Percentiles rank a stretch among this genome's conserved stretches.
Conservation (phyloP, 352 stramenopile species). For the Pythium apleroticum region DNA sequence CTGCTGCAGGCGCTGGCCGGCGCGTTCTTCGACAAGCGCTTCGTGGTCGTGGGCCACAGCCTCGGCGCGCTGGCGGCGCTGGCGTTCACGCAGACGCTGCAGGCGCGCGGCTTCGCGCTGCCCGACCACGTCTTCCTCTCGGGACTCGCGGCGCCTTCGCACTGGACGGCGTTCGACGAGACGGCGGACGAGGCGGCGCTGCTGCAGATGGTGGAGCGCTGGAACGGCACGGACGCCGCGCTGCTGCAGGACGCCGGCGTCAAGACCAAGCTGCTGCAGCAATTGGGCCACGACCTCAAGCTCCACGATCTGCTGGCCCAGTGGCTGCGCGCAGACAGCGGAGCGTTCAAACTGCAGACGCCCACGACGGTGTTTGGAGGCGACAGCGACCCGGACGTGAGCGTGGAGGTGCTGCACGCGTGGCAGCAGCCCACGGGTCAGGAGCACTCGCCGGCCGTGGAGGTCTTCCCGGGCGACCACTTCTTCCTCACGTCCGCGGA, state of each 20-base stretch:
- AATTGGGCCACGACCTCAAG: constrained; percentile 43
- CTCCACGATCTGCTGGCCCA: constrained; percentile 54
- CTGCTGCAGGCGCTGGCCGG: constrained; percentile 33
- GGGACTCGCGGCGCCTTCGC: constrained; percentile 34
- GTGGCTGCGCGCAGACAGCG: constrained; percentile 30
- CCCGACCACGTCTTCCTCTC: constrained; percentile 67
- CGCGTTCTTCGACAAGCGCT: constrained; percentile 76
- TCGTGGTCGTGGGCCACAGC: constrained; percentile 67
- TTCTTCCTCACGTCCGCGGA: constrained; percentile 48
- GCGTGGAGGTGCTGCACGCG: constrained; percentile 32
- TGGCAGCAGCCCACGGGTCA: constrained; percentile 33
- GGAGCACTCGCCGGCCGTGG: constrained; percentile 30
- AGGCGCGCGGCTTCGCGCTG: constrained; percentile 43
- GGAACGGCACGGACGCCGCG: constrained; percentile 58
- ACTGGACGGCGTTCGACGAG: constrained; percentile 40
- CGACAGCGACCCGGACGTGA: constrained; percentile 38
- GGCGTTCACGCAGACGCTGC: constrained; percentile 48
- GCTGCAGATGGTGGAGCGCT: constrained; percentile 46
- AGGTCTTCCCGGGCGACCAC: constrained; percentile 57
- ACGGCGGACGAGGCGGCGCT: constrained; percentile 35
- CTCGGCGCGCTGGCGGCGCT: constrained; percentile 62
- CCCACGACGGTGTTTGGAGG: constrained; percentile 59
- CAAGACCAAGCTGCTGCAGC: constrained; percentile 33
- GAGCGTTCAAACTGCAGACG: constrained; percentile 28
- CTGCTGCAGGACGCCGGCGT: constrained; percentile 52